Percentiles rank a stretch among this genome's conserved stretches.
Evolutionary conservation across 2,329 filamentous ascomycete genomes (phyloP).

Genomic region (Coniochaeta ligniaria): DNA sequence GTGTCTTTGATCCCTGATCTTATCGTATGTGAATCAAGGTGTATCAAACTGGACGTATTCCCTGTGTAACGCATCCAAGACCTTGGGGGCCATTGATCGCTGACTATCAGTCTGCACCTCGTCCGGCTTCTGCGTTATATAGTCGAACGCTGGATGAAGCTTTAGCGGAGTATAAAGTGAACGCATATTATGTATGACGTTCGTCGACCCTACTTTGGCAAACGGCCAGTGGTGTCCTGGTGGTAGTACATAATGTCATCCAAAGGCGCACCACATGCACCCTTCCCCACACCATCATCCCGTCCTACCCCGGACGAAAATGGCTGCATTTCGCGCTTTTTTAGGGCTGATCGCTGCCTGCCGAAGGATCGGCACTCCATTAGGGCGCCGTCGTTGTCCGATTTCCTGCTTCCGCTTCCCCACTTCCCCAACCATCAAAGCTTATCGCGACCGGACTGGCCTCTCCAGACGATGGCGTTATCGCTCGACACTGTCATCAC

Average conservation of each 20-base stretch:
- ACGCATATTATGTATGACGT: no score
- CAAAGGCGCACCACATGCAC: no score
- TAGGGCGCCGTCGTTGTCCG: neutral
- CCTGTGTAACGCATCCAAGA: no score
- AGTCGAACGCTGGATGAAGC: neutral
- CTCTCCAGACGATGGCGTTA: neutral
- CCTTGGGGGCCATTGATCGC: no score
- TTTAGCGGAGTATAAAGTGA: neutral
- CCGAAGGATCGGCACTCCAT: neutral
- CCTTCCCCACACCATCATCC: no score
- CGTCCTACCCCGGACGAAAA: neutral
- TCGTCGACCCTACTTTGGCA: no score
- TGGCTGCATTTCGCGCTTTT: neutral
- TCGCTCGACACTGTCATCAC: constrained; percentile 12
- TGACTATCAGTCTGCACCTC: neutral
- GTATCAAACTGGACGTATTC: no score
- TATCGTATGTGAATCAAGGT: no score
- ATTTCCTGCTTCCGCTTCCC: neutral
- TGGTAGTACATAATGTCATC: no score
- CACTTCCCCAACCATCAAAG: neutral
- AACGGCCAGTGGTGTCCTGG: no score
- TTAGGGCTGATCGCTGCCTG: neutral
- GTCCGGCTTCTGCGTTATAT: neutral
- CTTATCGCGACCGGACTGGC: neutral
- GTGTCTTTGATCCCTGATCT: neutral